These are phyloP conservation scores for Silene conica DNA, from an alignment of 148 eudicot species.

Conservation along the genomic window DNA sequence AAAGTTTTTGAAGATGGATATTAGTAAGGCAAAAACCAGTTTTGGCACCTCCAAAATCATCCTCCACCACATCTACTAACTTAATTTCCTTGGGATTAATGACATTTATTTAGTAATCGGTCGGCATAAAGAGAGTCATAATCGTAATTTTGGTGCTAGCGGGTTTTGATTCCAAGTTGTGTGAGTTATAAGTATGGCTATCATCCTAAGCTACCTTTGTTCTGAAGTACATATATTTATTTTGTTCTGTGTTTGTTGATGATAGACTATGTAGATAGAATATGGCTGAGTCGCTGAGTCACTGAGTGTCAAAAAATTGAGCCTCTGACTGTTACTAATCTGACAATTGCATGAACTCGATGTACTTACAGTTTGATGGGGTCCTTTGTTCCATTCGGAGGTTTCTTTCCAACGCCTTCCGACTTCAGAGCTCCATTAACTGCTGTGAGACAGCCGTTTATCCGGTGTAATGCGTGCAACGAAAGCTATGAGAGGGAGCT, in stretches of 20 bases:
- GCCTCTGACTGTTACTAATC: slow-evolving; percentile 35
- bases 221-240: neutral
- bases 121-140: no score
- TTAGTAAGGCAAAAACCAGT: neutral
- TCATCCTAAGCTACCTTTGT: no score
- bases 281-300: neutral
- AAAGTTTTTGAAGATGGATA: neutral
- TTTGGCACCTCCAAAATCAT: neutral
- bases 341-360: slow-evolving; percentile 42
- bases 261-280: neutral
- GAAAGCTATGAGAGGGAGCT: slow-evolving; percentile 68
- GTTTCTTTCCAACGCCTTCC: slow-evolving; percentile 71
- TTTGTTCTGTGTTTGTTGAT: slow-evolving; percentile 2
- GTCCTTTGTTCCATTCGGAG: slow-evolving; percentile 97
- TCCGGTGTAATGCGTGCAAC: slow-evolving; percentile 51
- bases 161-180: neutral
- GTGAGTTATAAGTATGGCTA: neutral
- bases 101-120: neutral
- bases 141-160: no score
- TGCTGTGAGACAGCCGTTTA: slow-evolving; percentile 28
- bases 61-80: neutral
- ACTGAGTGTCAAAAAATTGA: neutral
- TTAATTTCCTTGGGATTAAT: neutral
- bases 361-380: slow-evolving; percentile 75
- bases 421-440: slow-evolving; percentile 40